phyloP scores from a whole-genome alignment of 768 basidiomycete genomes.

The Pleurotus platypus region DNA sequence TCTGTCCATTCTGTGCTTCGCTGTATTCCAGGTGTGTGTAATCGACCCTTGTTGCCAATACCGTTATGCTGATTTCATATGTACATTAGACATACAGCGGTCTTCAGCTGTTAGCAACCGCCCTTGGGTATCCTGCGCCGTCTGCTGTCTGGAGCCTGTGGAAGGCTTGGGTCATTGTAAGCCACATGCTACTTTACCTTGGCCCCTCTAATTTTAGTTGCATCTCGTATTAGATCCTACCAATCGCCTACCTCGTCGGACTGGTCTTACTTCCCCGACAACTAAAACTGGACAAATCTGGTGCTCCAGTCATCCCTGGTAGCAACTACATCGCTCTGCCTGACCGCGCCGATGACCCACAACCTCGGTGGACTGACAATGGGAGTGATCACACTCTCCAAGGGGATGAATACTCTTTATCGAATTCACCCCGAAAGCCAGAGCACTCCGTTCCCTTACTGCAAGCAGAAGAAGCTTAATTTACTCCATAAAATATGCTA shows the following conservation, averaged over 20 bases:
- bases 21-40: slow-evolving; percentile 45
- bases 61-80: background rate
- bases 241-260: slow-evolving; percentile 43
- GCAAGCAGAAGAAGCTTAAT: background rate
- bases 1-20: slow-evolving; percentile 40
- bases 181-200: slow-evolving; percentile 13
- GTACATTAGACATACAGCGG: slow-evolving; percentile 36
- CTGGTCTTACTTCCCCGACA: slow-evolving; percentile 38
- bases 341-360: slow-evolving; percentile 4
- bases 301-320: slow-evolving; percentile 8
- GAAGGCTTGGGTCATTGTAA: slow-evolving; percentile 43
- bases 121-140: slow-evolving; percentile 28
- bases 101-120: slow-evolving; percentile 37
- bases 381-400: background rate
- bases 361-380: slow-evolving; percentile 2
- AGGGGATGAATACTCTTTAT: background rate
- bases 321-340: background rate
- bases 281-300: slow-evolving; percentile 32
- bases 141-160: slow-evolving; percentile 27
- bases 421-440: background rate
- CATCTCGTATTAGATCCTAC: slow-evolving; percentile 29
- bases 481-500: too few relatives aligned
- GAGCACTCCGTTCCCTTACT: slow-evolving; percentile 4
- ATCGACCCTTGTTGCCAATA: background rate
- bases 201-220: too few relatives aligned